Conservation (phyloP, 129 eudicot species). For the Cynara cardunculus region DNA sequence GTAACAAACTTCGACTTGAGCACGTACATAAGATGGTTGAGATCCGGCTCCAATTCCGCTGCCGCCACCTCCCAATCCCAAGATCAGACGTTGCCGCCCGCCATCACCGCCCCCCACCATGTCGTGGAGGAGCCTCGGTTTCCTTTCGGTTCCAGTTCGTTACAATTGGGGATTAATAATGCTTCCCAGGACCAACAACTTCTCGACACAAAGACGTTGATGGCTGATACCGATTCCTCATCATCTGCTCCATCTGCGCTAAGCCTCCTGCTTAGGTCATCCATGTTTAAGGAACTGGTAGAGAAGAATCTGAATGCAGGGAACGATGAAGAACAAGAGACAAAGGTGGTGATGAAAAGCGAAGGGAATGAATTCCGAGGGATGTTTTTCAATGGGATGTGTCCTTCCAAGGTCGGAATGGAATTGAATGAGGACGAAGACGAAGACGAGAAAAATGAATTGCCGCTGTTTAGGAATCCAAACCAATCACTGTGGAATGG, state of each 20-base stretch:
- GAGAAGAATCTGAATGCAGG: conserved; percentile 44
- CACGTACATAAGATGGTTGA: conserved; percentile 70
- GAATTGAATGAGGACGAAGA: conserved; percentile 33
- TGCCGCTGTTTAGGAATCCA: conserved; percentile 29
- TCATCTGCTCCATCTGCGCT: conserved; percentile 62
- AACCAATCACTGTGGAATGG: conserved; percentile 38
- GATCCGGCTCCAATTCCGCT: conserved; percentile 39
- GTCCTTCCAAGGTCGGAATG: conserved; percentile 38
- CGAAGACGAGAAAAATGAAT: conserved; percentile 33
- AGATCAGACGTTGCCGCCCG: conserved; percentile 26
- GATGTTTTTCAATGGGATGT: conserved; percentile 36
- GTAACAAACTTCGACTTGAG: conserved; percentile 77
- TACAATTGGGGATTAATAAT: conserved; percentile 11
- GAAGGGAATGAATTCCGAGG: conserved; percentile 45
- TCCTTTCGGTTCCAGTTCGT: conserved; percentile 27
- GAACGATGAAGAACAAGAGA: conserved; percentile 32
- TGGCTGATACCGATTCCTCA: conserved; percentile 32
- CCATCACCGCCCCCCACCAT: conserved; percentile 7
- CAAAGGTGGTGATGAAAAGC: conserved; percentile 17
- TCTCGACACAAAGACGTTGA: conserved; percentile 43
- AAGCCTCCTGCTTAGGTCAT: conserved; percentile 62
- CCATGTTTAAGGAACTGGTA: conserved; percentile 65
- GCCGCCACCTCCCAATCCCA: conserved; percentile 28
- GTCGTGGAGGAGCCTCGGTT: conserved; percentile 33
- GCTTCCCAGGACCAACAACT: conserved; percentile 37